Evolutionary conservation across 306 rosid species (phyloP), one percentile per base, ranked within the genome.

Genomic region (Medicago arabica): DNA sequence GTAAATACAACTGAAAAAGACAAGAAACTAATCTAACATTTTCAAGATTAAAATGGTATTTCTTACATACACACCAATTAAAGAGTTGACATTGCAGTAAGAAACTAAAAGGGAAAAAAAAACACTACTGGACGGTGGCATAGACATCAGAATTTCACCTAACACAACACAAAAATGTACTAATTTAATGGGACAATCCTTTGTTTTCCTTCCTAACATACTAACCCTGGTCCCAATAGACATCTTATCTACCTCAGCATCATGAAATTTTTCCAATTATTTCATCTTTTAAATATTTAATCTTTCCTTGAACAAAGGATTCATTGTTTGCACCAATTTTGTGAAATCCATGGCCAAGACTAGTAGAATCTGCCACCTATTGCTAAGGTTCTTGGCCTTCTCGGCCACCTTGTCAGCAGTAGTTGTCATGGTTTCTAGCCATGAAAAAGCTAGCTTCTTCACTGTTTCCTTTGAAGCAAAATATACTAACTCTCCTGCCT

Each of bases 401-500:
- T 90, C 66, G 1, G 88, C 98, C 8, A 93, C 98, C 44, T 72
- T 93, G 79, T 75, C 89, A 6, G 88, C 92, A 0, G 88, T 86
- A 34, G 69, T 93, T 79, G 89, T 91, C 54, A 93, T 93, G 98
- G 93, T 80, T 16, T 83, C 97, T 2, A 93, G 96, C 83, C 98
- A 80, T 69, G 80, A 90, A 81, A 87, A 31, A 50, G 28, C 85
- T 18, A 79, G 9, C 50, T 41, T 83, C 78, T 83, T 83, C 3
- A 8, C 82, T 3, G 2, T 90, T 2, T 79, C 92, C 46, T 58
- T 87, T 65, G 97, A 91, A 80, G 95, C 86, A 10, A 93, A 85
- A 80, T 91, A 89, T 82, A 83, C 89, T 2, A 76, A 83, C 40
- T 69, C 93, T 13, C 93, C 95, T 19, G 83, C 98, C 13, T 88